phyloP scores from a whole-genome alignment of 176 grass and related monocot species.

The Carex cristatella region DNA sequence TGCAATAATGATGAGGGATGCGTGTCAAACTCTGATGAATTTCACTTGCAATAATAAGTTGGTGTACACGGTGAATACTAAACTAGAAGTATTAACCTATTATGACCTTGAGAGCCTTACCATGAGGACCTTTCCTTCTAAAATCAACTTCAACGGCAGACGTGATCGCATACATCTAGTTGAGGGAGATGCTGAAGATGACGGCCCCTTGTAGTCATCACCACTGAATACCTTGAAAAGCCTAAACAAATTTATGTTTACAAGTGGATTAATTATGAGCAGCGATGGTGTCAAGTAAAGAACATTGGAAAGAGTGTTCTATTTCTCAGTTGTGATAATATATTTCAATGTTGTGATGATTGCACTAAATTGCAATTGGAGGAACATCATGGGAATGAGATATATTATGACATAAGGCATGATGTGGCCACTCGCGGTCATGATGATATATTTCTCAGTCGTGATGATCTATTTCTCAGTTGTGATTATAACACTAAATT shows the following conservation, averaged over 20 bases:
- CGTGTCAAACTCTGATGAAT: background rate
- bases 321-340: background rate
- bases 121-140: too few species aligned
- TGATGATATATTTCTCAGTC: background rate
- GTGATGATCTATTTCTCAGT: background rate
- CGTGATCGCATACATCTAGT: too few species aligned
- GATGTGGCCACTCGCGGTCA: too few species aligned
- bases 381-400: background rate
- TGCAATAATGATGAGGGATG: too few species aligned
- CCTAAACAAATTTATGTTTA: background rate
- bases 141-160: too few species aligned
- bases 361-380: background rate
- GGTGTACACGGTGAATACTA: too few species aligned
- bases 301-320: background rate
- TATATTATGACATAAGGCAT: background rate
- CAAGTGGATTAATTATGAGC: background rate
- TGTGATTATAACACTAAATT: background rate
- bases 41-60: background rate
- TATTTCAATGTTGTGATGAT: too few species aligned
- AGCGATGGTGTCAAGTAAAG: background rate
- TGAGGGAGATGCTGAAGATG: too few species aligned
- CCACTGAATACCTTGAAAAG: background rate
- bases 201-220: background rate
- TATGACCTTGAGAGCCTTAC: too few species aligned
- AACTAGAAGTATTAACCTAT: too few species aligned